Percentiles rank a stretch among this genome's conserved stretches.
These are phyloP conservation scores for Allium sativum DNA, from an alignment of 106 monocot genomes.

Conservation along the genomic window DNA sequence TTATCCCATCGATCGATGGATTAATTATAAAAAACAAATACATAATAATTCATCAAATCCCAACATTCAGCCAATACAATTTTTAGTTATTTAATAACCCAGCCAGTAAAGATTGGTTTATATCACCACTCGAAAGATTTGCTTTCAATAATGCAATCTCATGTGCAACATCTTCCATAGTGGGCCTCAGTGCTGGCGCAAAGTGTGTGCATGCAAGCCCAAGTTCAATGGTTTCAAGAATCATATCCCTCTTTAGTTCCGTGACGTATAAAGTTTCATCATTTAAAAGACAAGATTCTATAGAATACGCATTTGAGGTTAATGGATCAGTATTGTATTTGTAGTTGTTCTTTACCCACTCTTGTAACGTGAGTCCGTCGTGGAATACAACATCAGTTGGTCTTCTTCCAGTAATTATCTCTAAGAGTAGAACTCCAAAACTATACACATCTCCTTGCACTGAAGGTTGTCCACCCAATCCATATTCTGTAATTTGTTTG, in stretches of 20 bases:
- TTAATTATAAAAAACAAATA: conserved; percentile 6
- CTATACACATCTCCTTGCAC: conserved; percentile 82
- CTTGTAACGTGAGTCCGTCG: conserved; percentile 44
- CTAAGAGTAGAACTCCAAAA: conserved; percentile 71
- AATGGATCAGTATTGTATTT: conserved; percentile 19
- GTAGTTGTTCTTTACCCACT: conserved; percentile 49
- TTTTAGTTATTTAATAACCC: neutral
- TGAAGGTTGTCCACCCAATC: conserved; percentile 56
- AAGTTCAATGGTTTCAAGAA: conserved; percentile 33
- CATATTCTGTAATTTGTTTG: conserved; percentile 52
- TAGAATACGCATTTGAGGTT: conserved; percentile 3
- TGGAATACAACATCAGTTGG: conserved; percentile 55
- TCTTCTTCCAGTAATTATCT: conserved; percentile 55
- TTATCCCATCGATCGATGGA: conserved; percentile 1
- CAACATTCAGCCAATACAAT: neutral
- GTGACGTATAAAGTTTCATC: neutral
- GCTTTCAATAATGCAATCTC: conserved; percentile 34
- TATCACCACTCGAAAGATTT: conserved; percentile 26
- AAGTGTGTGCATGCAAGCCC: conserved; percentile 31
- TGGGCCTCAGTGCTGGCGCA: conserved; percentile 32
- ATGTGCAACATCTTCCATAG: conserved; percentile 48
- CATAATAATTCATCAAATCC: conserved; percentile 2
- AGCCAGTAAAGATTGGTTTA: neutral
- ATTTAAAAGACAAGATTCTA: neutral
- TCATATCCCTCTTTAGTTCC: conserved; percentile 11